A percentile compares a stretch with the other conserved stretches of the same genome.
These are phyloP conservation scores for Cystobasidium ongulense DNA, from an alignment of 768 basidiomycete species.

Conservation along the genomic window DNA sequence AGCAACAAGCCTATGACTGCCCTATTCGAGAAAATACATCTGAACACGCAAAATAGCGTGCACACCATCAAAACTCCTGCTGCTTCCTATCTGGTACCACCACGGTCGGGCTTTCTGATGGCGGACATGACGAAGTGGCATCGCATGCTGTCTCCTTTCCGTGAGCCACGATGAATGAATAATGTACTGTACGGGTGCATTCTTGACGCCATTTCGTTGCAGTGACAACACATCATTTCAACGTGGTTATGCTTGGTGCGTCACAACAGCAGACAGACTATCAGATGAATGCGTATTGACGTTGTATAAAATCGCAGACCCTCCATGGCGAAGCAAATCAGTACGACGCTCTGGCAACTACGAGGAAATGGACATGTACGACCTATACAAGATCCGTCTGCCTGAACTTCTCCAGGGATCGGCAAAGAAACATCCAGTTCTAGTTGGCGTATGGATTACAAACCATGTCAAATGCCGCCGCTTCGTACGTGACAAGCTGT, in stretches of 20 bases:
- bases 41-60: background rate
- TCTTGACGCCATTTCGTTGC: background rate
- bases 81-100: background rate
- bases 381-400: slow-evolving; percentile 15
- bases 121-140: slow-evolving; percentile 19
- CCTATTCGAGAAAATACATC: background rate
- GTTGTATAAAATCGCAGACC: background rate
- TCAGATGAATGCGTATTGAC: background rate
- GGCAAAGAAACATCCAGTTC: background rate
- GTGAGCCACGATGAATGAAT: background rate
- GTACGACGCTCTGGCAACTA: slow-evolving; percentile 11
- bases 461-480: slow-evolving; percentile 23
- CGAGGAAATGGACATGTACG: slow-evolving; percentile 26
- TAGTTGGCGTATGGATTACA: slow-evolving; percentile 24
- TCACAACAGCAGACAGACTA: background rate
- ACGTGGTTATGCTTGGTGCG: slow-evolving; percentile 13
- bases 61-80: background rate
- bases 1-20: background rate
- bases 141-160: background rate
- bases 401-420: background rate
- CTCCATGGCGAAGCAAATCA: slow-evolving; percentile 23
- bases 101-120: slow-evolving; percentile 12
- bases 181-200: background rate
- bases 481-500: slow-evolving; percentile 18
- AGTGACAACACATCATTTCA: background rate